These are phyloP conservation scores for Aspergillus sp. DNA, from an alignment of 2,329 filamentous ascomycete genomes.

Conservation along the genomic window DNA sequence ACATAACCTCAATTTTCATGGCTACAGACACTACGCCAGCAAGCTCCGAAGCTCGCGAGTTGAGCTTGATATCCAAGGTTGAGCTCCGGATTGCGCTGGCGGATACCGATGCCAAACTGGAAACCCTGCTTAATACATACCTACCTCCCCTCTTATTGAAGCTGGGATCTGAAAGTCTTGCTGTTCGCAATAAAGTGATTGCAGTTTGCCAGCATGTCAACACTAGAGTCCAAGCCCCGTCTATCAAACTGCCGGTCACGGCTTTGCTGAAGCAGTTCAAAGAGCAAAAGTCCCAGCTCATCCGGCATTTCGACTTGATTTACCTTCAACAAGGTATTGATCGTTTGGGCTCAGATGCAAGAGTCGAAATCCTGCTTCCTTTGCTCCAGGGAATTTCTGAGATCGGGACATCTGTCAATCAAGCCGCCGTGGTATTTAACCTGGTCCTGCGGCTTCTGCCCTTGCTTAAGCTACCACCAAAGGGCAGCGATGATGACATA, in stretches of 20 bases:
- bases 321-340: slow-evolving; percentile 84
- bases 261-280: slow-evolving; percentile 88
- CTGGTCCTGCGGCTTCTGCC: slow-evolving; percentile 75
- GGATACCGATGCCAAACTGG: slow-evolving; percentile 80
- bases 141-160: slow-evolving; percentile 82
- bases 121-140: slow-evolving; percentile 74
- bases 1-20: slow-evolving; percentile 23
- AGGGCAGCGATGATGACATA: slow-evolving; percentile 76
- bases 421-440: slow-evolving; percentile 73
- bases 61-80: slow-evolving; percentile 79
- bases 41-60: slow-evolving; percentile 63
- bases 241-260: slow-evolving; percentile 79
- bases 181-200: slow-evolving; percentile 78
- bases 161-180: slow-evolving; percentile 74
- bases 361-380: slow-evolving; percentile 71
- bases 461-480: slow-evolving; percentile 65
- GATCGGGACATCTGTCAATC: slow-evolving; percentile 55
- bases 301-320: slow-evolving; percentile 84
- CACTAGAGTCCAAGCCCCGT: slow-evolving; percentile 60
- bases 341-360: slow-evolving; percentile 61
- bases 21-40: slow-evolving; percentile 33
- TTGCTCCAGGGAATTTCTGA: slow-evolving; percentile 68
- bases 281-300: slow-evolving; percentile 68
- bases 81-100: slow-evolving; percentile 82
- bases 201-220: slow-evolving; percentile 72